Base-by-base conservation (phyloP, 768 basidiomycete species). In the Tephrocybe rancida region DNA sequence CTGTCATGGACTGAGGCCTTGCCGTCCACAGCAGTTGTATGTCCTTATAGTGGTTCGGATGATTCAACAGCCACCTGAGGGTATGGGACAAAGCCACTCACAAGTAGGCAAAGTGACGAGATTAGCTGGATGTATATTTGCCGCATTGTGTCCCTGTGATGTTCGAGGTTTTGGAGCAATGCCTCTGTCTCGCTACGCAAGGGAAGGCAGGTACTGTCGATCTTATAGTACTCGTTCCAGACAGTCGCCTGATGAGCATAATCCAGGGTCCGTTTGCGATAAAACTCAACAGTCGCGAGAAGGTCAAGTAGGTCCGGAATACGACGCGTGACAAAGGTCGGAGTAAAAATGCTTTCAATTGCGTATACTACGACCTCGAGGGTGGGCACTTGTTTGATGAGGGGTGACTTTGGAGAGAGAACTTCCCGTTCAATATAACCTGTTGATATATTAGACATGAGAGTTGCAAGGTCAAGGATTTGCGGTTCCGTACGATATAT, bases 251-350 rank as follows among this genome's bases (percentile, higher is more conserved):
- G 38, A 4, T 60, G 50, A 10, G 67, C 70, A 38, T 67, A 61
- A 16, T 63, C 60, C 25, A 65, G 50, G 13, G 64, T 64, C 10
- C 60, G 55, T 3, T 64, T 59, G 26, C 74, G 69, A 58, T 71
- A 70, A 54, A 68, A 71, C 54, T 77, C 75, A 26, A 71, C 65
- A 45, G 67, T 72, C 11, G 72, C 66, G 25, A 75, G 57, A 9
- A 74, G 64, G 42, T 66, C 64, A 27, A 77, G 63, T 18, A 78
- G 62, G 19, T 73, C 66, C 10, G 68, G 65, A 27, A 70, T 67
- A 37, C 66, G 61, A 6, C 58, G 37, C 8, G 59, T 56, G 32
- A 55, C 49, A 29, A 68, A 56, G 4, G 48, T 54, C 24, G 70
- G 69, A 47, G 44, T 55, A 10, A 73, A 44, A 25, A 75, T 71